Conservation (phyloP, 129 eudicot genomes). For the Escallonia herrerae region DNA sequence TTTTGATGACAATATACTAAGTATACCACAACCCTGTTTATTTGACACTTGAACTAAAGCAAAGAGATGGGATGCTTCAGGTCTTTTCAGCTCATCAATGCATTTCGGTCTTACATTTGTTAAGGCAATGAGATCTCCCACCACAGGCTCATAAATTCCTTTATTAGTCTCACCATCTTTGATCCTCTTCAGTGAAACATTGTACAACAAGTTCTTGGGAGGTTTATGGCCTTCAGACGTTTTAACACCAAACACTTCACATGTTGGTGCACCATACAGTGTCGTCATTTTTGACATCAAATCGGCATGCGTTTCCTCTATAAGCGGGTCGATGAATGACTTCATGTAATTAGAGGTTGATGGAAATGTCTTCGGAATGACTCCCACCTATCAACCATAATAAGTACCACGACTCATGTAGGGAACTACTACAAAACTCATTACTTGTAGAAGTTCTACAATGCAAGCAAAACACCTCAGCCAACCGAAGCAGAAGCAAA, state of each 20-base stretch:
- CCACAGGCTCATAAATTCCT: conserved; percentile 29
- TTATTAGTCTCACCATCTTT: neutral
- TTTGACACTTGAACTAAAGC: conserved; percentile 25
- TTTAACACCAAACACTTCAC: conserved; percentile 1
- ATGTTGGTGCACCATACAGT: conserved; percentile 18
- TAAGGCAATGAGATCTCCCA: conserved; percentile 57
- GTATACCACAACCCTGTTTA: neutral
- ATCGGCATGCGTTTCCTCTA: conserved; percentile 44
- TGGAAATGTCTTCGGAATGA: conserved; percentile 27
- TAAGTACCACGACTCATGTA: too few species aligned
- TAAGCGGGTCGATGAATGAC: conserved; percentile 33
- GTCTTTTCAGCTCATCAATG: conserved; percentile 30
- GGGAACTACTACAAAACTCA: too few species aligned
- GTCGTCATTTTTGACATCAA: conserved; percentile 17
- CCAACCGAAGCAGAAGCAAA: too few species aligned
- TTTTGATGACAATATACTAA: conserved; percentile 27
- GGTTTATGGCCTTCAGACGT: neutral
- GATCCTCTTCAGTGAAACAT: neutral
- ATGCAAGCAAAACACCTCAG: too few species aligned
- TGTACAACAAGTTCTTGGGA: conserved; percentile 13
- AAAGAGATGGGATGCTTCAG: conserved; percentile 20
- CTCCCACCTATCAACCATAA: conserved; percentile 26
- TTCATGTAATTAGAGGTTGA: conserved; percentile 14
- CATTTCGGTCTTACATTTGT: conserved; percentile 41
- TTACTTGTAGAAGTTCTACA: too few species aligned